phyloP scores from a whole-genome alignment of 768 basidiomycete species.

The Macrolepiota fuliginosa region DNA sequence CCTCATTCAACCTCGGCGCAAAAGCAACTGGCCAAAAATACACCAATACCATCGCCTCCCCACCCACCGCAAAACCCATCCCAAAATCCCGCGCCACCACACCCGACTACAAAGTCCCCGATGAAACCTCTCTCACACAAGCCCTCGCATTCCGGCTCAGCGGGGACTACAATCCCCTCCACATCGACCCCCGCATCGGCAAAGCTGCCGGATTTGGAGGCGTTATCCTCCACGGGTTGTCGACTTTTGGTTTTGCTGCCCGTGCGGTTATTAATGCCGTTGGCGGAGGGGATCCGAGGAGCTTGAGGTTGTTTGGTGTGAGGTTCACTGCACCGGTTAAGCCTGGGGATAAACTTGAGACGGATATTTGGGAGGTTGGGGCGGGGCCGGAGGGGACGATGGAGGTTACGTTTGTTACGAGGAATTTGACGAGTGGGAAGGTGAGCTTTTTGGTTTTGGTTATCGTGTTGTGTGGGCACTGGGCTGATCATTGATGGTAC shows the following conservation, averaged over 20 bases:
- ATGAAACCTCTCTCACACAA: conserved; percentile 64
- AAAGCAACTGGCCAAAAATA: conserved; percentile 62
- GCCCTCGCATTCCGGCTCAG: conserved; percentile 71
- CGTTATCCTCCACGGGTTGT: conserved; percentile 82
- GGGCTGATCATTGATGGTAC: not conserved
- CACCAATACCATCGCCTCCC: conserved; percentile 57
- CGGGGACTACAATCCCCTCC: conserved; percentile 79
- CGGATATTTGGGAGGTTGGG: conserved; percentile 75
- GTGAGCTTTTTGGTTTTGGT: conserved; percentile 16
- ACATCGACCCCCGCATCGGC: conserved; percentile 78
- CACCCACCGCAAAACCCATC: conserved; percentile 58
- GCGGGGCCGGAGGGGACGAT: conserved; percentile 55
- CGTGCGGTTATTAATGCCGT: conserved; percentile 67
- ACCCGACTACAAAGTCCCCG: conserved; percentile 58
- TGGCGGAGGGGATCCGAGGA: conserved; percentile 56
- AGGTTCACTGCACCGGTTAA: conserved; percentile 83
- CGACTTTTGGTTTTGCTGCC: conserved; percentile 79
- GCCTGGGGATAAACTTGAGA: conserved; percentile 81
- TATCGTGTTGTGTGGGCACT: not conserved
- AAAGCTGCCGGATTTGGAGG: conserved; percentile 75
- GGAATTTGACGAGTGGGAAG: conserved; percentile 59
- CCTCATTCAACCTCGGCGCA: conserved; percentile 69
- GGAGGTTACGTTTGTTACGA: conserved; percentile 63
- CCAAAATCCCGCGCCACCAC: conserved; percentile 52
- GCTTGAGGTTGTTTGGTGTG: conserved; percentile 66